Evolutionary conservation across 768 basidiomycete species (phyloP).

Genomic region (Rhodosporidiobolus odoratus): DNA sequence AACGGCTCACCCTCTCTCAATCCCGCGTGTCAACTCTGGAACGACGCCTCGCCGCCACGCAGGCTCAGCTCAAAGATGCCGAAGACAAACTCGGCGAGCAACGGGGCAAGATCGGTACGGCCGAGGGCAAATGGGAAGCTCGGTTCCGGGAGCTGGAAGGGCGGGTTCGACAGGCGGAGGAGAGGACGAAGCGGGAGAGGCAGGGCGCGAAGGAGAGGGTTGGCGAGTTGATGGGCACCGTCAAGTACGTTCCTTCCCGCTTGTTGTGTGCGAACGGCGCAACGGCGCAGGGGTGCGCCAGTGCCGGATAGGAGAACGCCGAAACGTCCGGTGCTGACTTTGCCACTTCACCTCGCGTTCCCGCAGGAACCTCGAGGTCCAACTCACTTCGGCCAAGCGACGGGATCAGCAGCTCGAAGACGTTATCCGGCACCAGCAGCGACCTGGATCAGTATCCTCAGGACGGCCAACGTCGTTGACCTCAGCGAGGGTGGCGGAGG

Average conservation of each 20-base stretch:
- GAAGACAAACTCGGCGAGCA: slow-evolving; percentile 76
- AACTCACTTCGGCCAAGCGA: background rate
- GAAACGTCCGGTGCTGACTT: background rate
- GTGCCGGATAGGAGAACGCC: background rate
- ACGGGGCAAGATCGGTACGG: slow-evolving; percentile 64
- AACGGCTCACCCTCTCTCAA: slow-evolving; percentile 62
- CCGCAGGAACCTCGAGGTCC: slow-evolving; percentile 8
- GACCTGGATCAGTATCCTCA: background rate
- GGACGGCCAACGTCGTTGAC: background rate
- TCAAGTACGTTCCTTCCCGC: slow-evolving; percentile 56
- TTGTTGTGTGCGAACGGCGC: background rate
- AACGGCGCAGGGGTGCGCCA: too few species aligned
- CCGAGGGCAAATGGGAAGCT: slow-evolving; percentile 88
- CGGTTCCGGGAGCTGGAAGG: slow-evolving; percentile 89
- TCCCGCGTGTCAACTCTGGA: slow-evolving; percentile 78
- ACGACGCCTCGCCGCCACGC: slow-evolving; percentile 73
- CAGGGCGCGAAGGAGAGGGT: slow-evolving; percentile 88
- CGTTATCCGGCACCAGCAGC: slow-evolving; percentile 1
- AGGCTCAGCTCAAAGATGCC: slow-evolving; percentile 72
- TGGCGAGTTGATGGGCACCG: slow-evolving; percentile 62
- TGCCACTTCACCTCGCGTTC: background rate
- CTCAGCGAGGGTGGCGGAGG: too few species aligned
- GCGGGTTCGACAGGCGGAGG: slow-evolving; percentile 72
- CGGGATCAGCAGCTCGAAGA: slow-evolving; percentile 27
- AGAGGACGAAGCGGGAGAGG: slow-evolving; percentile 84